Evolutionary conservation across 1,284 basidiomycete species (phyloP), one percentile per base, ranked within the genome.

Genomic region (Cutaneotrichosporon sp.): DNA sequence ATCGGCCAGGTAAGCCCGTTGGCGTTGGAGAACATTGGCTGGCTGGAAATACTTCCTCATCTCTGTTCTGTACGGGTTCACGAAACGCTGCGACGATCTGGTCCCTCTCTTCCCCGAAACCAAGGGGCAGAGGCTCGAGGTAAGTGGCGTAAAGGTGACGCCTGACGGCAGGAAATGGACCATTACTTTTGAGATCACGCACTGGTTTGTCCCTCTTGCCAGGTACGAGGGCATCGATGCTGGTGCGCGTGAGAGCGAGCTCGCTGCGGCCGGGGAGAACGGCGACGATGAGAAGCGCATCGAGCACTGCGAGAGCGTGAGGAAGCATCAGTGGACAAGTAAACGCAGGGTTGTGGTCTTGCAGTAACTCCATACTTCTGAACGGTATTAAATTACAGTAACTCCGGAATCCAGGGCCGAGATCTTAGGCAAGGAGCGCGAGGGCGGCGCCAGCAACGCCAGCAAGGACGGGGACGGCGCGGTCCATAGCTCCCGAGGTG

Each of bases 41-140:
- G 81, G 81, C 18, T 83, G 81, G 81, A 74, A 71, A 59, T 81
- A 81, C 73, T 83, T 83, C 74, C 80, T 88, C 50, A 84, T 87
- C 22, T 88, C 88, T 65, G 86, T 86, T 2, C 83, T 88, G 60
- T 86, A 85, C 70, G 82, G 84, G 10, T 85, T 86, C 76, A 85
- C 86, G 14, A 88, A 88, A 26, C 70, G 86, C 86, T 0, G 69
- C 87, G 6, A 85, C 84, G 66, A 84, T 87, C 70, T 87, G 84
- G 83, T 78, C n/a, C n/a, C 74, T 31, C 72, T 81, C 65, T 76
- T 78, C 69, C 80, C 79, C 34, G 80, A 79, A 69, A 77, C 77
- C 32, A 74, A 73, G 62, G 76, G 72, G 18, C 58, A 69, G 26
- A 86, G 85, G 0, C 38, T 73, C 56, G 72, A 78, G 38, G 38